Base-by-base conservation (phyloP, 345 rosid genomes). In the Pugionium dolabratum region DNA sequence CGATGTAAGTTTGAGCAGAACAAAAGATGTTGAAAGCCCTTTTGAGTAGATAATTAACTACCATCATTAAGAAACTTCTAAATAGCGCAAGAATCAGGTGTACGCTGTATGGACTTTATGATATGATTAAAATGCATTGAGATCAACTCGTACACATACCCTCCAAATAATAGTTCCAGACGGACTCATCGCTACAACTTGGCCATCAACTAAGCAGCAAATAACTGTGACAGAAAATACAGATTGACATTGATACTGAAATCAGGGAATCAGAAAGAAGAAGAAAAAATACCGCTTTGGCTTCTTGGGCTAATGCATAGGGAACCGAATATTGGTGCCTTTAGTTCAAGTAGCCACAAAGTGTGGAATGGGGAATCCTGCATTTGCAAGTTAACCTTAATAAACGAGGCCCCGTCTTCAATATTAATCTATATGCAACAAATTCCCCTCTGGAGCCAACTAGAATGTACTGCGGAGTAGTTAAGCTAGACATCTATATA, bases 151-250 rank as follows among this genome's bases (percentile, higher is more conserved):
- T 46, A 43, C 39, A 53, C 53, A 51, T 83, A 93, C 97, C 97
- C 58, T 88, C 99, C 99, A 93, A 70, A 78, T 46, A 34, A 81
- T 70, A 57, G 85, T 77, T 77, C 97, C 99, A 58, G 68, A 72
- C 26, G 74, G 57, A 78, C 78, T 81, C 62, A 88, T 1, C 30
- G 84, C 88, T 9, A 86, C 63, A 56, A 93, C 78, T 48, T 71
- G 84, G 42, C 97, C 98, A 83, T 93, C 90, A 52, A 93, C 97
- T 77, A 90, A 77, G 75, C 99, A 93, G 76, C 95, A 88, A 79
- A 93, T 79, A 66, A 93, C 98, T 93, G 85, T 74, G 62, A 61
- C 39, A 55, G 33, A 67, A 59, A 59, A 66, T n/a, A 39, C 9
- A 46, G 58, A 44, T 39, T 60, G 29, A 5, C 28, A 59, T 9